Conservation (phyloP, 805 yeast genomes). For the Debaryomyces castellii region DNA sequence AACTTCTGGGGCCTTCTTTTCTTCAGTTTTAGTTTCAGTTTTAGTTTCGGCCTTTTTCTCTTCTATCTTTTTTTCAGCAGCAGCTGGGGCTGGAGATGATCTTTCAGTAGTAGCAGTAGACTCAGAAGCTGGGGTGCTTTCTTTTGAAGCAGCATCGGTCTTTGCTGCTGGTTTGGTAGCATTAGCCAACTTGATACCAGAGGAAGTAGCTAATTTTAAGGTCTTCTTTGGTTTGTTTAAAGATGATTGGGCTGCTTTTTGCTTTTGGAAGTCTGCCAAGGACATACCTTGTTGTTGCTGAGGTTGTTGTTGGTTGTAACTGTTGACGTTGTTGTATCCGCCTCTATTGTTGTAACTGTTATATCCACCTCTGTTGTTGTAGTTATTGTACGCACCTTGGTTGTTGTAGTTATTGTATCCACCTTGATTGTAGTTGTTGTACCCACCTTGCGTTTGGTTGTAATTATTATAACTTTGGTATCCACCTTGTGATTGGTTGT, state of each 20-base stretch:
- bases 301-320: slow-evolving; percentile 19
- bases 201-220: slow-evolving; percentile 63
- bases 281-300: slow-evolving; percentile 49
- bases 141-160: slow-evolving; percentile 28
- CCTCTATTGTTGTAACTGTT: slow-evolving; percentile 13
- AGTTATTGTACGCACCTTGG: slow-evolving; percentile 15
- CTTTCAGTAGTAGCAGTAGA: slow-evolving; percentile 14
- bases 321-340: slow-evolving; percentile 15
- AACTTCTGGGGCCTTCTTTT: slow-evolving; percentile 10
- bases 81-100: slow-evolving; percentile 17
- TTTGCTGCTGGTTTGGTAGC: slow-evolving; percentile 48
- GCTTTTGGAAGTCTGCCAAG: slow-evolving; percentile 79
- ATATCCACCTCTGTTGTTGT: slow-evolving; percentile 16
- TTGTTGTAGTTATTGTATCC: slow-evolving; percentile 19
- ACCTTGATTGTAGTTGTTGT: slow-evolving; percentile 24
- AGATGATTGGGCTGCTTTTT: slow-evolving; percentile 47
- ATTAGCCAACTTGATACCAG: slow-evolving; percentile 62
- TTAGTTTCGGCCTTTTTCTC: not conserved
- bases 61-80: slow-evolving; percentile 6
- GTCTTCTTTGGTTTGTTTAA: slow-evolving; percentile 61
- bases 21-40: slow-evolving; percentile 15
- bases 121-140: slow-evolving; percentile 20
- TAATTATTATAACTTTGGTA: slow-evolving; percentile 17
- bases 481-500: slow-evolving; percentile 15
- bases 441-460: slow-evolving; percentile 20